These are phyloP conservation scores for Coemansia erecta DNA, from an alignment of 192 early-diverging fungal genomes.

Conservation along the genomic window DNA sequence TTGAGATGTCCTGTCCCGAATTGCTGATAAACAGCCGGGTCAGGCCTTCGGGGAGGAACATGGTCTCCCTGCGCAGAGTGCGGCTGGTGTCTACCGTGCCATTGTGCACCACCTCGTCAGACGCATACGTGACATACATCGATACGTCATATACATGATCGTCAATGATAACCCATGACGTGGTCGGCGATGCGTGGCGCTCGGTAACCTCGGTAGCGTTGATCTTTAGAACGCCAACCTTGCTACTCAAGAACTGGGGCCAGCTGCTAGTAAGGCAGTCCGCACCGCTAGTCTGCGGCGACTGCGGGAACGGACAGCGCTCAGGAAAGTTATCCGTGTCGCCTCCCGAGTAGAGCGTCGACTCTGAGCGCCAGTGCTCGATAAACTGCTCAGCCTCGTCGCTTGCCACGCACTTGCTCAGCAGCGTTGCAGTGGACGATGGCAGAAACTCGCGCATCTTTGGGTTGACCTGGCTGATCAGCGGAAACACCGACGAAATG, in stretches of 20 bases:
- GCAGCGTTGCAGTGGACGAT: conserved; percentile 4
- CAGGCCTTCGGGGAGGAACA: conserved; percentile 36
- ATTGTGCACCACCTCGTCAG: conserved; percentile 29
- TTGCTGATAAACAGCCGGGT: conserved; percentile 37
- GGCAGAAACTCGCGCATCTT: conserved; percentile 7
- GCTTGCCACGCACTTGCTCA: conserved; percentile 27
- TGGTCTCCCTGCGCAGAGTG: conserved; percentile 18
- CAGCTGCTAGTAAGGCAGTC: conserved; percentile 22
- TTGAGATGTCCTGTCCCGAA: conserved; percentile 31
- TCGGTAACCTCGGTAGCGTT: conserved; percentile 18
- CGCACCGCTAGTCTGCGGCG: conserved; percentile 42
- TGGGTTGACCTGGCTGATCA: conserved; percentile 35
- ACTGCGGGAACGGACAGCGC: conserved; percentile 46
- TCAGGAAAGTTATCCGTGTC: conserved; percentile 16
- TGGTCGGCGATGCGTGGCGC: conserved; percentile 22
- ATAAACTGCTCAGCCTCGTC: conserved; percentile 19
- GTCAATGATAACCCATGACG: conserved; percentile 42
- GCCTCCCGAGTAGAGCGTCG: conserved; percentile 20
- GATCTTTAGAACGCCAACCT: conserved; percentile 43
- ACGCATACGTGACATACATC: conserved; percentile 33
- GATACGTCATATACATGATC: conserved; percentile 39
- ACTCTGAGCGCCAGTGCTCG: conserved; percentile 28
- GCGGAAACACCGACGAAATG: conserved; percentile 36
- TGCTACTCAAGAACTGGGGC: conserved; percentile 28
- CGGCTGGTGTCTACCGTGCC: conserved; percentile 33